Conservation (phyloP, 192 early-diverging fungal species). For the Lunasporangiospora selenospora region DNA sequence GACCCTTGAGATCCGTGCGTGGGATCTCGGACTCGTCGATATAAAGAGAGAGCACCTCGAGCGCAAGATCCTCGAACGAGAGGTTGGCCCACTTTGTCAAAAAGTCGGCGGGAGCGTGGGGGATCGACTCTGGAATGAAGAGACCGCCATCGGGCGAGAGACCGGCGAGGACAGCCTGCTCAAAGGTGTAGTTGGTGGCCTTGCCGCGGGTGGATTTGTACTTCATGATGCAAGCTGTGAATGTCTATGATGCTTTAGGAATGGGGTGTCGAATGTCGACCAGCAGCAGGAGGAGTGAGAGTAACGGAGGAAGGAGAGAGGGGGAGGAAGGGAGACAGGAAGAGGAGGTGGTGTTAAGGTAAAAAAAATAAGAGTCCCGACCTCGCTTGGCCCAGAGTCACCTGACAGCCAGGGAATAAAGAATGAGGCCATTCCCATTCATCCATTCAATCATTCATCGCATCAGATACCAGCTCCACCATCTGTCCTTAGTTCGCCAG, state of each 20-base stretch:
- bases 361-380: too few species aligned
- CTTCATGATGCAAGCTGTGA: constrained; percentile 66
- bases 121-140: constrained; percentile 89
- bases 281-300: not conserved
- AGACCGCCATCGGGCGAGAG: constrained; percentile 94
- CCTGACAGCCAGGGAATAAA: too few species aligned
- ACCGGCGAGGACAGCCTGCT: constrained; percentile 91
- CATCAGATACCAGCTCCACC: too few species aligned
- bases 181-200: constrained; percentile 74
- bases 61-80: constrained; percentile 83
- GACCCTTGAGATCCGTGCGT: constrained; percentile 65
- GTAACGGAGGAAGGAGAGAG: not conserved
- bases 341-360: too few species aligned
- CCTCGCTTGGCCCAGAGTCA: too few species aligned
- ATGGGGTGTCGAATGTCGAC: not conserved
- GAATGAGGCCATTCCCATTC: too few species aligned
- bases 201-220: constrained; percentile 92
- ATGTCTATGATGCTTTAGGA: constrained; percentile 6
- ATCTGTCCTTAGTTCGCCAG: too few species aligned
- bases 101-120: constrained; percentile 75
- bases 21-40: constrained; percentile 84
- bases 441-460: too few species aligned
- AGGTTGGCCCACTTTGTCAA: constrained; percentile 71
- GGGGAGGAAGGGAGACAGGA: not conserved
- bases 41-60: constrained; percentile 83